These are phyloP conservation scores for Tricholoma saponaceum DNA, from an alignment of 768 basidiomycete genomes.

Conservation along the genomic window DNA sequence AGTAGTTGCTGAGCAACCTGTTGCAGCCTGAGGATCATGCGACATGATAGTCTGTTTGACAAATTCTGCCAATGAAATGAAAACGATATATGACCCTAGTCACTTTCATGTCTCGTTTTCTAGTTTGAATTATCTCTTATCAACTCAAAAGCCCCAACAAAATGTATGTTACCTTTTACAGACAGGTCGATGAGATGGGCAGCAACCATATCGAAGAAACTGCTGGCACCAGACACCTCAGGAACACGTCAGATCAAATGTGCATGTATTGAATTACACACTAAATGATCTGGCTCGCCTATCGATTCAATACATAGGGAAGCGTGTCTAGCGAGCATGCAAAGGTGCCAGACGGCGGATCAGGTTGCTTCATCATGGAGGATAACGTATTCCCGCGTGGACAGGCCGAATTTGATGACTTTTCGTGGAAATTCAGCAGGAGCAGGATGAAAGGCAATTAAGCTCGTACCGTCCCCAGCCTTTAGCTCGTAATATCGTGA, in stretches of 20 bases:
- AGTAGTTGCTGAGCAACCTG: neutral
- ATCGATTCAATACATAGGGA: neutral
- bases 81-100: too few relatives aligned
- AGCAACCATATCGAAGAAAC: neutral
- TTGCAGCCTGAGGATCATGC: neutral
- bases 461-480: constrained; percentile 65
- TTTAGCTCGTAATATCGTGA: constrained; percentile 86
- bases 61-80: too few relatives aligned
- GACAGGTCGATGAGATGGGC: neutral
- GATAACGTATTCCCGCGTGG: constrained; percentile 79
- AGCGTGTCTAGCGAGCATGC: neutral
- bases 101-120: too few relatives aligned
- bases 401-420: constrained; percentile 88
- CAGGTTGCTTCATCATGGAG: constrained; percentile 71
- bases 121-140: too few relatives aligned
- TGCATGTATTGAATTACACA: constrained; percentile 2
- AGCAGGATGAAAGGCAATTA: constrained; percentile 2
- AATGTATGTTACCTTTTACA: neutral
- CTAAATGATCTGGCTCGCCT: neutral
- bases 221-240: neutral
- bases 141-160: too few relatives aligned
- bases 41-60: too few relatives aligned
- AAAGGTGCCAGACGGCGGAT: neutral
- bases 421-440: constrained; percentile 2
- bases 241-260: neutral